Base-by-base conservation (phyloP, 225 moss, liverwort and hornwort genomes). In the Pseudisothecium myosuroides region DNA sequence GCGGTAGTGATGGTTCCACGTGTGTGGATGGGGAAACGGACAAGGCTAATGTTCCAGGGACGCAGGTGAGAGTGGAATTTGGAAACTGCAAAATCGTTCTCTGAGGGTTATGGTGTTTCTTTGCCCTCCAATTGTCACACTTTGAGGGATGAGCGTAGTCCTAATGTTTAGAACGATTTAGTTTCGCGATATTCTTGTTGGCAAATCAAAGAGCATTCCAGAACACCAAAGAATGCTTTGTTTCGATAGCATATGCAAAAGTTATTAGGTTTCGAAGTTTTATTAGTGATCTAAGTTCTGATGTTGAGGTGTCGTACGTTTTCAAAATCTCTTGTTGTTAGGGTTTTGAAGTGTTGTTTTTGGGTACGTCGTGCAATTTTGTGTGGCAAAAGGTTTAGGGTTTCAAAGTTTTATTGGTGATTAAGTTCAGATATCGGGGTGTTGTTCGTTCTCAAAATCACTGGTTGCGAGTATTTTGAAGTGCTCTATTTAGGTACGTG, bases 31-130 rank as follows among this genome's bases (percentile, higher is more conserved):
- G 76, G 29, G 86, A 90, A 65, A 49, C 83, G 59, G 37, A 58
- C 32, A 88, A 63, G 84, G 61, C 62, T 18, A 88, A 61, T 29
- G 92, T 97, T 4, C 97, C 96, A 17, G 97, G 96, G 61, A 93
- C 93, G 79, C 92, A 97, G 96, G 97, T 97, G 64, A 83, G 85
- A 28, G 43, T 37, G 84, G 20, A 80, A 39, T n/a, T 78, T 74
- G 45, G 27, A 12, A n/a, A 66, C 84, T 47, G 59, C 55, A 31
- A 47, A 27, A 49, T 49, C 47, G 23, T 59, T 16, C 59, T n/a
- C 31, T 63, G 23, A 74, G 52, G 74, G 45, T 49, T 76, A 59
- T 16, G 31, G 68, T 81, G 47, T 77, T 59, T 72, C 54, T 47
- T 58, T 32, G 32, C 36, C 34, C 64, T 87, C 28, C 36, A 49